Base-by-base conservation (phyloP, 169 alveolate genomes). In the Pseudocohnilembus persalinus region DNA sequence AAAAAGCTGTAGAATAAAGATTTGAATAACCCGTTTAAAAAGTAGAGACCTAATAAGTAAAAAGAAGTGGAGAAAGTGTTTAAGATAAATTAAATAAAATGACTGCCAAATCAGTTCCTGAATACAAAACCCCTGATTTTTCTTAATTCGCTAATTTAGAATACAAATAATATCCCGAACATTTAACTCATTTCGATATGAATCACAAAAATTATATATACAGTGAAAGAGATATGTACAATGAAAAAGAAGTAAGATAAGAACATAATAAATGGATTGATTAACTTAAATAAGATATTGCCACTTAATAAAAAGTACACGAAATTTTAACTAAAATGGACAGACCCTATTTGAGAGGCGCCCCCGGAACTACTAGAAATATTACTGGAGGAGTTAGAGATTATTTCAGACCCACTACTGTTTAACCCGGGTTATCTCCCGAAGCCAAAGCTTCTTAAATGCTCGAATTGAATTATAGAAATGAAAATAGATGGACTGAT, bases 401-500 rank as follows among this genome's bases (percentile, higher is more conserved):
- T 72, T 80, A 80, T 72, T 80, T 76, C 0, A 16, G 25, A 11
- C 74, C 74, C 29, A 35, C 73, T 0, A 20, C n/a, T 29, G 64
- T 29, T 31, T 27, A 34, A 31, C 27, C 34, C 76, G 25, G 33
- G 29, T n/a, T 30, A 35, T 33, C 34, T 79, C 74, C 77, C 77
- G 49, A 28, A 28, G 68, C 68, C 68, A 49, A 49, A 20, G 68
- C 68, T 49, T 49, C 68, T 49, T 74, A 79, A 0, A 49, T 79
- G 31, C 63, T 80, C 81, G 77, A 76, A 74, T 32, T 73, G 63
- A 82, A 76, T 0, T 86, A 73, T 65, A 86, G 79, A 86, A 86
- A 86, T 76, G 90, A 86, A 81, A 86, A 86, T 33, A 81, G 90
- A 81, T 89, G 87, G 90, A 88, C 76, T 85, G 92, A 73, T 34